Evolutionary conservation across 2,329 filamentous ascomycete genomes (phyloP).

Genomic region (Harringtonia lauricola): DNA sequence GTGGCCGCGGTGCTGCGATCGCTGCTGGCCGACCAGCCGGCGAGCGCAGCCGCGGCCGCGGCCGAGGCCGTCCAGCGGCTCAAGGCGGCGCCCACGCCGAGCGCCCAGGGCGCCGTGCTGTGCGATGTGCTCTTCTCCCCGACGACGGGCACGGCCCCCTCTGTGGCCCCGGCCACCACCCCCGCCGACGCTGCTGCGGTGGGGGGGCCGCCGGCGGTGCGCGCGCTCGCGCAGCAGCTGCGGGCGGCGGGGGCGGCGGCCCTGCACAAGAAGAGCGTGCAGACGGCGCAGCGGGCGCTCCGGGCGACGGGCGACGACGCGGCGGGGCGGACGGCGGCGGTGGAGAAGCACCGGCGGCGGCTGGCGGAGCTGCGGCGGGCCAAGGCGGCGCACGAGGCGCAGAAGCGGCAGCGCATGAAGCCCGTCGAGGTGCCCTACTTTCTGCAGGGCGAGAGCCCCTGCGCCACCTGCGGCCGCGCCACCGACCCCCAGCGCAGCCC

Average conservation of each 20-base stretch:
- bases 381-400: conserved; percentile 33
- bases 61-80: conserved; percentile 5
- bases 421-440: conserved; percentile 11
- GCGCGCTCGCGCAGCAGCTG: conserved; percentile 3
- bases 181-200: not conserved
- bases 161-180: not conserved
- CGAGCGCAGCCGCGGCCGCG: not conserved
- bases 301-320: not conserved
- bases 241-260: conserved; percentile 4
- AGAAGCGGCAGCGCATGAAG: conserved; percentile 29
- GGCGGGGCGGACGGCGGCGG: conserved; percentile 13
- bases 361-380: conserved; percentile 51
- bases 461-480: conserved; percentile 8
- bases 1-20: not conserved
- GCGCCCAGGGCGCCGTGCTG: conserved; percentile 11
- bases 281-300: conserved; percentile 2
- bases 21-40: not conserved
- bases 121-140: conserved; percentile 11
- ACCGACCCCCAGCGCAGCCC: conserved; percentile 7
- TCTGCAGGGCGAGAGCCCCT: conserved; percentile 6
- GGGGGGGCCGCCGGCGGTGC: conserved; percentile 4
- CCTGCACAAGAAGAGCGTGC: conserved; percentile 10
- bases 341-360: conserved; percentile 17
- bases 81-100: conserved; percentile 4
- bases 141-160: too few relatives aligned